Evolutionary conservation across 2,329 filamentous ascomycete genomes (phyloP), one percentile per base, ranked within the genome.

Genomic region (Tothia fuscella): DNA sequence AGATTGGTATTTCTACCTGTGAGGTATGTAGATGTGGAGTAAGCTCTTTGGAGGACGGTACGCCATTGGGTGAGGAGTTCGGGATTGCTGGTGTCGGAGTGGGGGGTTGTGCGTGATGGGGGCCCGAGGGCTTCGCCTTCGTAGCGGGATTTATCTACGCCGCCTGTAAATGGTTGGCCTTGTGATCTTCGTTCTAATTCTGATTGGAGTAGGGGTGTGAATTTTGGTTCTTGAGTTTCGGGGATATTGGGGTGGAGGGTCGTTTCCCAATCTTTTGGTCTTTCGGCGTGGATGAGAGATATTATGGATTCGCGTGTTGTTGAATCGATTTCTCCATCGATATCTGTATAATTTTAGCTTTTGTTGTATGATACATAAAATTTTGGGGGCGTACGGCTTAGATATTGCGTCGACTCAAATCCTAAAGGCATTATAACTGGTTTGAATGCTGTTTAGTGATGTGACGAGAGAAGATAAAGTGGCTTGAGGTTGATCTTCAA

Each of bases 141-240:
- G 72, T 96, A 96, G 51, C 88, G 85, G 32, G 73, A 66, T 14
- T 86, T 68, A 59, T 94, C 82, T 52, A 93, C 77, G 41, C 75
- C 72, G 0, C 61, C 57, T 43, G 83, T 63, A 2, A 78, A 72
- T n/a, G 69, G 57, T 24, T 59, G 62, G 1, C 19, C 22, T 4
- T 56, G 43, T 42, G 71, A 67, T n/a, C 68, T 56, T 49, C 85
- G 82, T 16, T 66, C 63, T 47, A 89, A 70, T 54, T 93, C 86
- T 50, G 72, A 58, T 50, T 71, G 55, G 29, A 93, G 67, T n/a
- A 80, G 60, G 4, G 76, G 70, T 4, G 80, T 76, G 64, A 87
- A 82, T 38, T 60, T 63, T 4, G 74, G 64, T 25, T 63, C 60
- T 47, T 65, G 66, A 13, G 64, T 53, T 1, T 70, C 61, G 2